Evolutionary conservation across 129 eudicot genomes (phyloP).

Genomic region (Arctium lappa): DNA sequence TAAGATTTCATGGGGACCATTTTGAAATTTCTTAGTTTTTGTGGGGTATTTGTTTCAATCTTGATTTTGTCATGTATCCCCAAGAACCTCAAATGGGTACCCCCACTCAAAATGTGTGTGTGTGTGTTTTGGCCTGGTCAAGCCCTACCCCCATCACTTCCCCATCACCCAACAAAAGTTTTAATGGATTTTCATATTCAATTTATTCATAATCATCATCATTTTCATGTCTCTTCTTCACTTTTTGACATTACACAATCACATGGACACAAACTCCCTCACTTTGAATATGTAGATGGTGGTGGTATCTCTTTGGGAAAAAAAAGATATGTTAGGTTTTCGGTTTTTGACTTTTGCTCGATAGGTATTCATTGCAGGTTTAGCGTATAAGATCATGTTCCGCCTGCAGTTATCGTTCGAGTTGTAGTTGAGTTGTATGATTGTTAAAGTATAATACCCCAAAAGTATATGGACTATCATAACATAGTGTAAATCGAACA

Average conservation of each 20-base stretch:
- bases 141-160: slow-evolving; percentile 32
- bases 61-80: slow-evolving; percentile 32
- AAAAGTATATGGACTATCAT: too few species aligned
- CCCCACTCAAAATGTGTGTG: neutral
- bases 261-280: slow-evolving; percentile 18
- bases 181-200: slow-evolving; percentile 23
- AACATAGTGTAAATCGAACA: neutral
- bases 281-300: neutral
- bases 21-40: slow-evolving; percentile 22
- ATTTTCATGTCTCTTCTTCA: slow-evolving; percentile 14
- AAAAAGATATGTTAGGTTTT: neutral
- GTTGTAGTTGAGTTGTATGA: neutral
- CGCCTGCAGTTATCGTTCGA: neutral
- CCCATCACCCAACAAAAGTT: slow-evolving; percentile 19
- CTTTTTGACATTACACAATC: slow-evolving; percentile 22
- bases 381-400: neutral
- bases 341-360: neutral
- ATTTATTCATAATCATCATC: slow-evolving; percentile 31
- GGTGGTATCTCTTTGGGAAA: neutral
- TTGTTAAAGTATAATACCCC: neutral
- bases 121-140: slow-evolving; percentile 37
- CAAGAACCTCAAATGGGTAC: slow-evolving; percentile 28
- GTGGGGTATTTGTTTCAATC: slow-evolving; percentile 28
- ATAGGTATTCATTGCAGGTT: neutral
- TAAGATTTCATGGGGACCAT: slow-evolving; percentile 40